A percentile compares a stretch with the other conserved stretches of the same genome.
phyloP scores from a whole-genome alignment of 1,139 yeast species.

The Suhomyces bribrorum region DNA sequence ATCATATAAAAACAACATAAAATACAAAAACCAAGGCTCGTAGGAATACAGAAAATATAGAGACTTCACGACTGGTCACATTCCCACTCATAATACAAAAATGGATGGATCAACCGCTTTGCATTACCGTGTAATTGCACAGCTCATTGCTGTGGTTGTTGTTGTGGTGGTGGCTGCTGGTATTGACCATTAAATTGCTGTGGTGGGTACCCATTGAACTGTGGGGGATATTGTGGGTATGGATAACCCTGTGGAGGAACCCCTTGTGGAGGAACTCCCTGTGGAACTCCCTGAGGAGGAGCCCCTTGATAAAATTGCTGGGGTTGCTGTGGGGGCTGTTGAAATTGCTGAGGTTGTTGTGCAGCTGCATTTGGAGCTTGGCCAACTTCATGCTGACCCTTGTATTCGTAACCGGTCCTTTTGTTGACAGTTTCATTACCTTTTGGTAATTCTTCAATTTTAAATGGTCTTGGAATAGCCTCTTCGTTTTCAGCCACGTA shows the following conservation, averaged over 20 bases:
- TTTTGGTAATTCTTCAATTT: conserved; percentile 64
- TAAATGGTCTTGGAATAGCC: conserved; percentile 85
- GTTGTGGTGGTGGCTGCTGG: conserved; percentile 14
- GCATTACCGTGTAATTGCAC: background rate
- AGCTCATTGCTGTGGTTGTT: conserved; percentile 7
- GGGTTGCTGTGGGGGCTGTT: conserved; percentile 14
- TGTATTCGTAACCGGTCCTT: conserved; percentile 47
- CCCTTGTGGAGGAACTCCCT: conserved; percentile 9
- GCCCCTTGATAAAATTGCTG: conserved; percentile 13
- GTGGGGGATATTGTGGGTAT: conserved; percentile 23
- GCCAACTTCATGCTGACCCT: conserved; percentile 48
- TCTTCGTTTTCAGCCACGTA: conserved; percentile 83
- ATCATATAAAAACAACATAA: background rate
- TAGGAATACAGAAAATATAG: background rate
- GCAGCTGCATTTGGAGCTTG: conserved; percentile 13
- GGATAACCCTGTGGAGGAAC: conserved; percentile 22
- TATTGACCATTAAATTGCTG: conserved; percentile 20
- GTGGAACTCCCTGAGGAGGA: conserved; percentile 8
- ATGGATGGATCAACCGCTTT: too few species aligned
- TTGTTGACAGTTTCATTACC: conserved; percentile 44
- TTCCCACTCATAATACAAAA: too few species aligned
- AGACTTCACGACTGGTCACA: too few species aligned
- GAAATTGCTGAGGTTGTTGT: conserved; percentile 10
- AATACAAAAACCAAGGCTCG: background rate
- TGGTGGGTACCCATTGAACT: conserved; percentile 30